Evolutionary conservation across 805 yeast species (phyloP).

Genomic region (Pichia rugopelliculosa): DNA sequence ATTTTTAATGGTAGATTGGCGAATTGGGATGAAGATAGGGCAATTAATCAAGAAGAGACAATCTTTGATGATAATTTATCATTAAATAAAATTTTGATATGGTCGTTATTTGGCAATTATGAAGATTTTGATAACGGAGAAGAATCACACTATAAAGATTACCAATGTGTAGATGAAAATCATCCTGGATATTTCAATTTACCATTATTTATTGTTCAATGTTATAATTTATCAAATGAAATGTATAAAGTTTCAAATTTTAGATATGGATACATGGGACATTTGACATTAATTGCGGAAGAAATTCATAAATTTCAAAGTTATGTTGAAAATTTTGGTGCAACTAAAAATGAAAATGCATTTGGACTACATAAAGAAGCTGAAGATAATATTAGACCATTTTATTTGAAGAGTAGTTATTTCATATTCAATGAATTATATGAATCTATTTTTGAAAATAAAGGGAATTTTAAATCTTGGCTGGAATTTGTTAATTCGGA

Average conservation of each 20-base stretch:
- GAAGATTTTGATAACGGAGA: conserved; percentile 15
- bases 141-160: conserved; percentile 6
- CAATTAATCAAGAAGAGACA: conserved; percentile 28
- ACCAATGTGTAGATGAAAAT: conserved; percentile 12
- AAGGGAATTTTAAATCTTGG: conserved; percentile 31
- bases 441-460: conserved; percentile 22
- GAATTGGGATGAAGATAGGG: conserved; percentile 32
- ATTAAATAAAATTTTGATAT: conserved; percentile 30
- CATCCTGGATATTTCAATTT: conserved; percentile 29
- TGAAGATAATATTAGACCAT: conserved; percentile 21
- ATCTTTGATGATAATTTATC: conserved; percentile 27
- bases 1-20: conserved; percentile 64
- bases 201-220: conserved; percentile 24
- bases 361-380: conserved; percentile 24
- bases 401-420: conserved; percentile 26
- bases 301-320: conserved; percentile 48
- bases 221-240: conserved; percentile 24
- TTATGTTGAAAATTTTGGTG: conserved; percentile 29
- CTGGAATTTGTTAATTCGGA: conserved; percentile 42
- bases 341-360: conserved; percentile 28
- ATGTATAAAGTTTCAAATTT: conserved; percentile 32
- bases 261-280: conserved; percentile 55
- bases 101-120: conserved; percentile 29
- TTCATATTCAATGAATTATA: conserved; percentile 28
- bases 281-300: conserved; percentile 48